Base-by-base conservation (phyloP, 2,329 filamentous ascomycete genomes). In the Thyridium curvatum region DNA sequence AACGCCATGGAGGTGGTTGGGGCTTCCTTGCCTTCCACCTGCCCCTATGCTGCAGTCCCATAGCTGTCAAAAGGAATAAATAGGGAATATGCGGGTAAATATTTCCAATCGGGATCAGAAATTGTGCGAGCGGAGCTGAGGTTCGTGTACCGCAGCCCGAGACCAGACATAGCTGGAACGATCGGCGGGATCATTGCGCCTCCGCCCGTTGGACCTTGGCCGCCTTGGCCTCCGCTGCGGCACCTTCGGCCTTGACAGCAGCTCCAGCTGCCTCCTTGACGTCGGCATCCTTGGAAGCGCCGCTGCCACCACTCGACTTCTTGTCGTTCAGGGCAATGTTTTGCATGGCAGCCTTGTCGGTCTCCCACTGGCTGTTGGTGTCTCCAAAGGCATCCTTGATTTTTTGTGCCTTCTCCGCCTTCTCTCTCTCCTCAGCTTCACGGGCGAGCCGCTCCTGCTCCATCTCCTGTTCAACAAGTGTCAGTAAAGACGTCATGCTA, bases 321-420 rank as follows among this genome's bases (percentile, higher is more conserved):
- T 71, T 69, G 40, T 80, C 77, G 44, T 77, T 68, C 44, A 77
- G 67, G 8, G 77, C 76, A 38, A 86, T 67, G 44, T 86, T 76
- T 48, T 84, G 76, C 51, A 96, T 82, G 30, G 82, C 79, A 5
- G 80, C 74, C 66, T 93, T 94, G 58, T 96, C 91, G 60, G 90
- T 84, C 56, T 94, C 86, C 88, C 90, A 95, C 57, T 96, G 85
- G 32, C 70, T 71, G 45, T 77, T 82, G 18, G 84, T 69, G 46
- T 91, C 84, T 37, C 84, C 78, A 56, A 94, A 96, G 35, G 85
- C 73, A 39, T 87, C 80, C 52, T 91, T 84, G 44, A 93, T 79
- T 64, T 87, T 87, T 56, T 87, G 82, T 49, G 82, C 70, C 40
- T 80, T 78, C 44, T 88, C 83, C 17, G 77, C 75, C 54, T 83